phyloP scores from a whole-genome alignment of 2,329 filamentous ascomycete species.

The Colletotrichum sp. region DNA sequence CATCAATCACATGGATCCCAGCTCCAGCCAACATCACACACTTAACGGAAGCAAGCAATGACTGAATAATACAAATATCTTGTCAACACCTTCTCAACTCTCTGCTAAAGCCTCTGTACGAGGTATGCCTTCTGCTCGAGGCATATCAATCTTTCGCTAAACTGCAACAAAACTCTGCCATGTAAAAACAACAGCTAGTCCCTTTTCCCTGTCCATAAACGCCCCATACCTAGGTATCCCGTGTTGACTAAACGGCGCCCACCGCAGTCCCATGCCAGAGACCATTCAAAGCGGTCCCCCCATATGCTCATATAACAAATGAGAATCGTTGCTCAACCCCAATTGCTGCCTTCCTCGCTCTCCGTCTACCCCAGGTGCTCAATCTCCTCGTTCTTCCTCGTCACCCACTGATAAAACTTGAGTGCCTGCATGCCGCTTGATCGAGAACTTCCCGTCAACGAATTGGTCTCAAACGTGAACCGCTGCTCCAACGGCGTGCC shows the following conservation, averaged over 20 bases:
- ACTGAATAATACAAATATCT: not conserved
- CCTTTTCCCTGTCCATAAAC: not conserved
- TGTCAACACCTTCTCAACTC: not conserved
- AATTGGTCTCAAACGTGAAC: not conserved
- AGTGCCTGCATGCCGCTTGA: conserved; percentile 1
- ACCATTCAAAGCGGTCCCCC: not conserved
- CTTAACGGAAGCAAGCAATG: not conserved
- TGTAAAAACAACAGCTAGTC: not conserved
- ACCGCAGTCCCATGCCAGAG: not conserved
- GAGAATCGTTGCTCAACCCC: not conserved
- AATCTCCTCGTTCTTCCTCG: conserved; percentile 1
- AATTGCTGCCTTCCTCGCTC: not conserved
- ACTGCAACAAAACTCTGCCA: not conserved
- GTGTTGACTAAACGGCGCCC: not conserved
- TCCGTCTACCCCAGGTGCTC: not conserved
- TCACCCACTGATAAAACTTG: conserved; percentile 18
- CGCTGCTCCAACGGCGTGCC: not conserved
- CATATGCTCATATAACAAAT: not conserved
- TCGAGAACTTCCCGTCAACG: conserved; percentile 1
- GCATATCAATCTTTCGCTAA: not conserved
- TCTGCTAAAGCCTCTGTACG: not conserved
- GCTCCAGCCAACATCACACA: not conserved
- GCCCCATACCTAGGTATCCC: not conserved
- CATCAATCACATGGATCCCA: not conserved
- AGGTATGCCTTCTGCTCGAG: not conserved